Percentiles rank a stretch among this genome's conserved stretches.
Evolutionary conservation across 1,284 basidiomycete genomes (phyloP).

Genomic region (Quambalaria eucalypti): DNA sequence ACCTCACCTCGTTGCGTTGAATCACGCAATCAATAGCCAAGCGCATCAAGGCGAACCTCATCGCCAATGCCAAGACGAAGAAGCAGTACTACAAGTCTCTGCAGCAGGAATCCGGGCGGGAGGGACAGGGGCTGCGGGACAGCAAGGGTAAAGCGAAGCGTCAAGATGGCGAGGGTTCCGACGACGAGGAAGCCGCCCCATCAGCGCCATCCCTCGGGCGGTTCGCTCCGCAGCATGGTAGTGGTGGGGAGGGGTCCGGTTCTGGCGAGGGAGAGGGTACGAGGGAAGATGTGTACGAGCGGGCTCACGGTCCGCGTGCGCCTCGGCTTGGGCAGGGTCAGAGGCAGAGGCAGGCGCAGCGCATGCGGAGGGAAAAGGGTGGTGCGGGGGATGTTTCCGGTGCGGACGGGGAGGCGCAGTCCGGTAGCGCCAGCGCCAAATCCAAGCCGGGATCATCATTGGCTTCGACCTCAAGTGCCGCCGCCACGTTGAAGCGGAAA

Average conservation of each 20-base stretch:
- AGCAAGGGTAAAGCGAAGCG: constrained; percentile 6
- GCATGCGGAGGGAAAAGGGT: too few relatives aligned
- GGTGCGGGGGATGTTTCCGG: too few relatives aligned
- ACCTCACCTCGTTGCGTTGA: not conserved
- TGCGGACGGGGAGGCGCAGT: too few relatives aligned
- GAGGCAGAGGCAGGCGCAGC: too few relatives aligned
- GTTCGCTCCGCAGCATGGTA: constrained; percentile 26
- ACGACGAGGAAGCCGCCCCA: not conserved
- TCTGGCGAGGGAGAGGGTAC: not conserved
- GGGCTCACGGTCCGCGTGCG: too few relatives aligned
- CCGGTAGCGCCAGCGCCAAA: constrained; percentile 4
- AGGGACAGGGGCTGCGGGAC: constrained; percentile 34
- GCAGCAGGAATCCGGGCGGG: constrained; percentile 49
- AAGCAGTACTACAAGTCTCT: constrained; percentile 51
- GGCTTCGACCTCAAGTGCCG: constrained; percentile 7
- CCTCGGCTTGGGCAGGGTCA: too few relatives aligned
- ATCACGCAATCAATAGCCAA: constrained; percentile 44
- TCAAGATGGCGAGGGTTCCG: not conserved
- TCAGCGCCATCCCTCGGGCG: constrained; percentile 16
- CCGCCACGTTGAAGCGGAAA: too few relatives aligned
- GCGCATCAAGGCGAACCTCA: constrained; percentile 52
- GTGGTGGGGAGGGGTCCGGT: not conserved
- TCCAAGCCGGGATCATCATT: too few relatives aligned
- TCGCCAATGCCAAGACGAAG: constrained; percentile 53
- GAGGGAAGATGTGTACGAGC: not conserved